Conservation (phyloP, 2,329 filamentous ascomycete species). For the Neonectria magnoliae region DNA sequence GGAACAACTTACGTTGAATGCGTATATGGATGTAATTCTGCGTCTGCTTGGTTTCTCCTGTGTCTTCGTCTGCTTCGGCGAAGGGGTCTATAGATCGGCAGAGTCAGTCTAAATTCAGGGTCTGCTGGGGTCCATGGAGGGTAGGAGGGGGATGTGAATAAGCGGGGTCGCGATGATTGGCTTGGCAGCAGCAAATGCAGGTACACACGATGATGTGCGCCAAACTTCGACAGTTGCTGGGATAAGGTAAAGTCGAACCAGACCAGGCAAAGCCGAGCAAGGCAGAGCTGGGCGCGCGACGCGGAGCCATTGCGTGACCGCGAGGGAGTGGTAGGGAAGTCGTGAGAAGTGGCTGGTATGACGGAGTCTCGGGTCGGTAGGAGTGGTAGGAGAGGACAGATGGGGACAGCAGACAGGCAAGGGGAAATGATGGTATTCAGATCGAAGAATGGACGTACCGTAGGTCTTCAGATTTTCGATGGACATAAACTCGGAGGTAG, state of each 20-base stretch:
- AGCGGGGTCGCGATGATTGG: conserved; percentile 31
- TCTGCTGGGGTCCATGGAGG: background rate
- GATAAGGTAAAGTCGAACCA: background rate
- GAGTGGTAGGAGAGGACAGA: background rate
- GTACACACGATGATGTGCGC: conserved; percentile 31
- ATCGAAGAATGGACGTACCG: conserved; percentile 67
- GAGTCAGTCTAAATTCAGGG: conserved; percentile 16
- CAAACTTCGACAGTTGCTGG: conserved; percentile 10
- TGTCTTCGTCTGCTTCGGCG: conserved; percentile 99
- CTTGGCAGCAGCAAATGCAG: conserved; percentile 38
- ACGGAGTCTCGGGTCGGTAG: background rate
- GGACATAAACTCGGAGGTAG: conserved; percentile 92
- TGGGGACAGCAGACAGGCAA: background rate
- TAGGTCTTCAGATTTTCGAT: conserved; percentile 98
- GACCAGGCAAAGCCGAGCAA: background rate
- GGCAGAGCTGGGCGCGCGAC: background rate
- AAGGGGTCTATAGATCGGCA: conserved; percentile 82
- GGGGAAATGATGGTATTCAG: background rate
- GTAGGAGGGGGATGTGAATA: conserved; percentile 10
- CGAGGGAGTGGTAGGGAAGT: background rate
- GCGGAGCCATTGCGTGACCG: background rate
- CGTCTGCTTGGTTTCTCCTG: conserved; percentile 92
- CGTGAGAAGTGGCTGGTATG: background rate
- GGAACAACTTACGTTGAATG: conserved; percentile 84
- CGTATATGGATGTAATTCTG: conserved; percentile 99